Evolutionary conservation across 2,329 filamentous ascomycete genomes (phyloP).

Genomic region (Cladosporium sp.): DNA sequence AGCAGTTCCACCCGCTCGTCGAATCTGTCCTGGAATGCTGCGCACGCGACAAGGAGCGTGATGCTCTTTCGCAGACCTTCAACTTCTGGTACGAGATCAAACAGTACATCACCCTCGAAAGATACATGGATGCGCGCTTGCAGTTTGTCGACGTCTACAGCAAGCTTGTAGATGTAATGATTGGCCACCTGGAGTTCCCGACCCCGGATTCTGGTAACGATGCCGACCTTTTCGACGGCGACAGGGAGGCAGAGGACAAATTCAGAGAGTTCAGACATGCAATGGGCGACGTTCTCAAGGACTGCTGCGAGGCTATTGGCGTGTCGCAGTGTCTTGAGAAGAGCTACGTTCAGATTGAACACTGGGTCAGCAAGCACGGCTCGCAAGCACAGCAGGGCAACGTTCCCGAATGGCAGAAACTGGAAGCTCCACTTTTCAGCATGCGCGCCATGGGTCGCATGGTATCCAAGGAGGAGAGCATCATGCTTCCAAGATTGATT

Average conservation of each 20-base stretch:
- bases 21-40: constrained; percentile 91
- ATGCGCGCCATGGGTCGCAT: constrained; percentile 95
- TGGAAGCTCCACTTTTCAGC: constrained; percentile 91
- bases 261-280: constrained; percentile 94
- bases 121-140: constrained; percentile 76
- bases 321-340: constrained; percentile 87
- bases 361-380: constrained; percentile 82
- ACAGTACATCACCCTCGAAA: constrained; percentile 87
- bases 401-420: constrained; percentile 92
- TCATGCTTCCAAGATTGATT: constrained; percentile 86
- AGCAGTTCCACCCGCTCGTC: constrained; percentile 76
- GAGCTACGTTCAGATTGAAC: constrained; percentile 76
- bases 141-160: constrained; percentile 78
- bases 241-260: constrained; percentile 92
- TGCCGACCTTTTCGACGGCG: constrained; percentile 86
- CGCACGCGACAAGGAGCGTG: constrained; percentile 77
- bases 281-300: constrained; percentile 97
- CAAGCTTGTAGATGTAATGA: constrained; percentile 85
- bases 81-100: constrained; percentile 98
- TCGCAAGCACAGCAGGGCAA: constrained; percentile 65
- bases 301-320: constrained; percentile 93
- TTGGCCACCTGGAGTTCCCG: constrained; percentile 85
- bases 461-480: constrained; percentile 82
- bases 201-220: constrained; percentile 68
- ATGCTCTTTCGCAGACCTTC: constrained; percentile 91